A percentile compares a stretch with the other conserved stretches of the same genome.
phyloP scores from a whole-genome alignment of 169 alveolate genomes.

The Plasmodium cynomolgi region DNA sequence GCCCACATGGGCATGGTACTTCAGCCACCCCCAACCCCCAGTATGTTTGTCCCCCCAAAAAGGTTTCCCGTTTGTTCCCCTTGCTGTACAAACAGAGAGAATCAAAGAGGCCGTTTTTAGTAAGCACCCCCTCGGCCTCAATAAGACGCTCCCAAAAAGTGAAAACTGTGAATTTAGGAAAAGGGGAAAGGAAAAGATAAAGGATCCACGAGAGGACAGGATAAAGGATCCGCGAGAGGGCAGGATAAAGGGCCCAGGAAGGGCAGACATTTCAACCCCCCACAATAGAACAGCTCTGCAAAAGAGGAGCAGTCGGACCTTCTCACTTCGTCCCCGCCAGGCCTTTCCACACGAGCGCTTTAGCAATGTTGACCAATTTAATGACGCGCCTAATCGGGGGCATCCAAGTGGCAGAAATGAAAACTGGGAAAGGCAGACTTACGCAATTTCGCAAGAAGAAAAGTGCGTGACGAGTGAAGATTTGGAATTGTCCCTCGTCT shows the following conservation, averaged over 20 bases:
- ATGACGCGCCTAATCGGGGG: neutral
- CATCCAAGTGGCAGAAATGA: neutral
- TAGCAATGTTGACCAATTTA: neutral
- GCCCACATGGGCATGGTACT: neutral
- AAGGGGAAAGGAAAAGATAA: neutral
- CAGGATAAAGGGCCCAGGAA: neutral
- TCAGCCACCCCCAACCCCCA: neutral
- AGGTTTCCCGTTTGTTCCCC: neutral
- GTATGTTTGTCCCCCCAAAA: neutral
- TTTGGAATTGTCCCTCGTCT: neutral
- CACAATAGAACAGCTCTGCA: neutral
- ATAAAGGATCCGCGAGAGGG: neutral
- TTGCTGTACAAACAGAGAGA: conserved; percentile 12
- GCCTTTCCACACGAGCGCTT: neutral
- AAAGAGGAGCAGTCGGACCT: neutral
- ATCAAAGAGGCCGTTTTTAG: conserved; percentile 48
- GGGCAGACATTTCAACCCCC: neutral
- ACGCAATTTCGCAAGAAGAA: neutral
- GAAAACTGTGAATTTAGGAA: neutral
- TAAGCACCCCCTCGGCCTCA: neutral
- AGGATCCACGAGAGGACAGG: neutral
- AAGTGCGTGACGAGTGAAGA: neutral
- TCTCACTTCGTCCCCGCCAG: neutral
- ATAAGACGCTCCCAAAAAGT: conserved; percentile 3
- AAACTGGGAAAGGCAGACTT: neutral